Evolutionary conservation across 2,329 filamentous ascomycete species (phyloP).

Genomic region (Trichoderma endophyticum): DNA sequence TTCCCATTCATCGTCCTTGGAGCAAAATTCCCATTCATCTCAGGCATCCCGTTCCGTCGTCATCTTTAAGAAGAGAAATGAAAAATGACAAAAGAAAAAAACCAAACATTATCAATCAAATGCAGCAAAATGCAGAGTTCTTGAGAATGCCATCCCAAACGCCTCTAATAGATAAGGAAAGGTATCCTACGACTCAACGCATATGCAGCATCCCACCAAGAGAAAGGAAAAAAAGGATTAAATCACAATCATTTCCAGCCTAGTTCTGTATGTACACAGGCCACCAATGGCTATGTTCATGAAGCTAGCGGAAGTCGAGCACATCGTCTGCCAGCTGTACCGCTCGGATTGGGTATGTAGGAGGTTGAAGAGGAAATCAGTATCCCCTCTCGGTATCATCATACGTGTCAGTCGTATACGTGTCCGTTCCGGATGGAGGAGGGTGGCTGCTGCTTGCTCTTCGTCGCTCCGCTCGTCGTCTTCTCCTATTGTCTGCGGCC

Average conservation of each 20-base stretch:
- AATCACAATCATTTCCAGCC: background rate
- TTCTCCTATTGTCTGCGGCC: slow-evolving; percentile 48
- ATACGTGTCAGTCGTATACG: slow-evolving; percentile 36
- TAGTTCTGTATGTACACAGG: slow-evolving; percentile 11
- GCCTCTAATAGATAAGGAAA: slow-evolving; percentile 12
- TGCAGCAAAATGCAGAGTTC: slow-evolving; percentile 16
- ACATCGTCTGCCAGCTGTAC: background rate
- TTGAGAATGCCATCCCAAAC: slow-evolving; percentile 19
- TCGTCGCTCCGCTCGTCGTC: slow-evolving; percentile 54
- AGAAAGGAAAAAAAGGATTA: background rate
- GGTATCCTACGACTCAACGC: slow-evolving; percentile 17
- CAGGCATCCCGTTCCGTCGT: background rate
- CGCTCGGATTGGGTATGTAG: background rate
- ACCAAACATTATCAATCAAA: slow-evolving; percentile 6
- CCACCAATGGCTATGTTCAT: background rate
- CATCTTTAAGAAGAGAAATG: background rate
- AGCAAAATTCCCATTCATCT: background rate
- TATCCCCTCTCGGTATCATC: background rate
- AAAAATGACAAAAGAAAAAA: background rate
- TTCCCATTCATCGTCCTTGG: background rate
- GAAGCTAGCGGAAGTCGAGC: background rate
- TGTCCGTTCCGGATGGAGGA: background rate
- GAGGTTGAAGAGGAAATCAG: slow-evolving; percentile 21
- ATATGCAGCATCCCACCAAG: slow-evolving; percentile 16
- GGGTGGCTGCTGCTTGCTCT: slow-evolving; percentile 37